A percentile compares a stretch with the other conserved stretches of the same genome.
These are phyloP conservation scores for Dimargaris xerosporica DNA, from an alignment of 192 early-diverging fungal species.

Conservation along the genomic window DNA sequence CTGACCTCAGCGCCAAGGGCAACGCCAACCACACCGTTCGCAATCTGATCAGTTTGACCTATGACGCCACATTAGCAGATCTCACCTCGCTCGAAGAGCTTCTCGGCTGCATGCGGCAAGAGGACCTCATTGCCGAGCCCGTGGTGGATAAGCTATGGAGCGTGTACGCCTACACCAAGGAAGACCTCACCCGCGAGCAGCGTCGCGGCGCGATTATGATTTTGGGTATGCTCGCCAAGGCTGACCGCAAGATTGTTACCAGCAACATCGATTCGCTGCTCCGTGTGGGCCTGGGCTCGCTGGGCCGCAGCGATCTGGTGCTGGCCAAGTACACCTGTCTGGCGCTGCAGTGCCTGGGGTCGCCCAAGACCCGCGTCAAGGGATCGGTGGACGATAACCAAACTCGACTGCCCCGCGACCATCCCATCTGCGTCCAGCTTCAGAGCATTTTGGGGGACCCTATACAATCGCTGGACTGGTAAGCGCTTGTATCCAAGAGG, in stretches of 20 bases:
- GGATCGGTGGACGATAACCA: constrained; percentile 22
- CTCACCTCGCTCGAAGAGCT: constrained; percentile 90
- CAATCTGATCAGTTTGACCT: constrained; percentile 53
- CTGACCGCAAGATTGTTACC: constrained; percentile 61
- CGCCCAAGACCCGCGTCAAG: constrained; percentile 43
- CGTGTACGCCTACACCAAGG: constrained; percentile 49
- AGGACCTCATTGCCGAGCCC: constrained; percentile 38
- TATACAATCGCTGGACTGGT: constrained; percentile 35
- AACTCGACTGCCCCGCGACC: constrained; percentile 32
- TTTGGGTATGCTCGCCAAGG: constrained; percentile 84
- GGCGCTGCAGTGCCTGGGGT: constrained; percentile 70
- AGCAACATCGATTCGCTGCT: constrained; percentile 76
- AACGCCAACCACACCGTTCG: constrained; percentile 27
- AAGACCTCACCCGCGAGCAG: constrained; percentile 47
- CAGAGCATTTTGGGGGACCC: constrained; percentile 29
- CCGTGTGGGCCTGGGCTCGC: constrained; percentile 68
- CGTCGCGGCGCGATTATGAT: constrained; percentile 85
- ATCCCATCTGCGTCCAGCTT: constrained; percentile 37
- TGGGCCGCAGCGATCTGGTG: constrained; percentile 61
- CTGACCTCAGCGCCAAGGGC: constrained; percentile 21
- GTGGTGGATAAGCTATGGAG: constrained; percentile 73
- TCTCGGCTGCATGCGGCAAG: constrained; percentile 58
- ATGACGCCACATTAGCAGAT: constrained; percentile 77
- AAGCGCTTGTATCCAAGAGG: constrained; percentile 5
- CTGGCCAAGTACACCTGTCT: constrained; percentile 87